Conservation (phyloP, 2,329 filamentous ascomycete genomes). For the Pyricularia sp. region DNA sequence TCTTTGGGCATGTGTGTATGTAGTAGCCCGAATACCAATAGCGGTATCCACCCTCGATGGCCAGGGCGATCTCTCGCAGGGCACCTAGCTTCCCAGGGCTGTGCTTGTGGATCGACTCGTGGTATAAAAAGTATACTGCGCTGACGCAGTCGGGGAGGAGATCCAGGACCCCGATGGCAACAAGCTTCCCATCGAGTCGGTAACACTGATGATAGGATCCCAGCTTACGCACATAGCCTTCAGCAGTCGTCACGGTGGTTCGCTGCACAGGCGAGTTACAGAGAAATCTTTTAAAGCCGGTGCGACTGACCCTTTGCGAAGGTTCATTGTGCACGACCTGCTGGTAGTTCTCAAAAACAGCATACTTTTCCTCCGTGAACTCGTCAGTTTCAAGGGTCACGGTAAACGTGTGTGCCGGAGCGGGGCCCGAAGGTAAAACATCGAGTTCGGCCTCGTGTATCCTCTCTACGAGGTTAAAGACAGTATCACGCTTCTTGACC, state of each 20-base stretch:
- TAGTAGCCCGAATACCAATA: constrained; percentile 80
- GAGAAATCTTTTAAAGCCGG: constrained; percentile 62
- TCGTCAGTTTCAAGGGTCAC: constrained; percentile 61
- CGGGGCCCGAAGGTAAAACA: constrained; percentile 45
- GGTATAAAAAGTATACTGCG: constrained; percentile 76
- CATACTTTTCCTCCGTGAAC: constrained; percentile 70
- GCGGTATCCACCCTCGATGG: constrained; percentile 57
- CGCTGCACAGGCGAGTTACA: constrained; percentile 59
- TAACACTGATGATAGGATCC: constrained; percentile 81
- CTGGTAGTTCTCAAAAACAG: constrained; percentile 68
- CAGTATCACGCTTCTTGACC: constrained; percentile 51
- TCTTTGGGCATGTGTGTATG: constrained; percentile 72
- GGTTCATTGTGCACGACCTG: constrained; percentile 60
- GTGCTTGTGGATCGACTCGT: constrained; percentile 61
- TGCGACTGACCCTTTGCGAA: constrained; percentile 44
- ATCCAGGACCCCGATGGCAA: constrained; percentile 70
- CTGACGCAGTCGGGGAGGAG: constrained; percentile 69
- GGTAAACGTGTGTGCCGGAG: constrained; percentile 57
- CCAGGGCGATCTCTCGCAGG: constrained; percentile 61
- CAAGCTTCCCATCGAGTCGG: constrained; percentile 63
- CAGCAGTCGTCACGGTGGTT: constrained; percentile 28
- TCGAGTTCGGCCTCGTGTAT: constrained; percentile 59
- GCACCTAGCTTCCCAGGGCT: constrained; percentile 69
- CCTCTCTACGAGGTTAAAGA: constrained; percentile 57
- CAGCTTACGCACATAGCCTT: constrained; percentile 44